A percentile compares a stretch with the other conserved stretches of the same genome.
Conservation (phyloP, 257 asterid genomes). For the Solanum neorickii region DNA sequence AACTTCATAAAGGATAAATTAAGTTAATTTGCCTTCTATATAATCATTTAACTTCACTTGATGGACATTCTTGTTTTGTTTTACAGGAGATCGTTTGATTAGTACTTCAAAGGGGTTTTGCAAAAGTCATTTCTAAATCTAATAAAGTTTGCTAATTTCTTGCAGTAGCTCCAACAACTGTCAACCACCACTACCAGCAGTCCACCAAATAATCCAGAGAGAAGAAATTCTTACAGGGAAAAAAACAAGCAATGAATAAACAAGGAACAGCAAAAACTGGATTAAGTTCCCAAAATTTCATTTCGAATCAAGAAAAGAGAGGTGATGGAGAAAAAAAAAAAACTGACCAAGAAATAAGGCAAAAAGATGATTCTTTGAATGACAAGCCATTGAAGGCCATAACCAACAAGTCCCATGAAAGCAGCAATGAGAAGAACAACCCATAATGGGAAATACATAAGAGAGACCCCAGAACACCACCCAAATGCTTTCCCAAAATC, state of each 20-base stretch:
- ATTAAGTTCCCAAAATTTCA: not conserved
- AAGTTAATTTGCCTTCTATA: not conserved
- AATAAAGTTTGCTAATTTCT: not conserved
- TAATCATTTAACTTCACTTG: not conserved
- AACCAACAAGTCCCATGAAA: slow-evolving; percentile 48
- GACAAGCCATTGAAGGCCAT: slow-evolving; percentile 53
- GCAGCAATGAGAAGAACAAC: slow-evolving; percentile 39
- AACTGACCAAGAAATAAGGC: slow-evolving; percentile 48
- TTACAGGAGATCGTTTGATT: not conserved
- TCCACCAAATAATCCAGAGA: not conserved
- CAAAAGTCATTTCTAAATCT: not conserved
- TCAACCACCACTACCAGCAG: not conserved
- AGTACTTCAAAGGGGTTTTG: not conserved
- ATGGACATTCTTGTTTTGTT: not conserved
- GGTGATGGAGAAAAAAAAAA: too few relatives aligned
- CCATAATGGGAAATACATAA: slow-evolving; percentile 34
- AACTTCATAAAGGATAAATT: not conserved
- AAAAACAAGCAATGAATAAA: not conserved
- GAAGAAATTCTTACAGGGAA: not conserved
- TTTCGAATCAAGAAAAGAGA: not conserved
- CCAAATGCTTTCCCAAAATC: slow-evolving; percentile 64
- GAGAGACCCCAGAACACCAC: slow-evolving; percentile 54
- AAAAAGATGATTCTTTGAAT: slow-evolving; percentile 27
- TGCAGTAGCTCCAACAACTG: not conserved
- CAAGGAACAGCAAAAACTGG: not conserved